Conservation (phyloP, 768 basidiomycete genomes). For the Pilatotrama ljubarskyi region DNA sequence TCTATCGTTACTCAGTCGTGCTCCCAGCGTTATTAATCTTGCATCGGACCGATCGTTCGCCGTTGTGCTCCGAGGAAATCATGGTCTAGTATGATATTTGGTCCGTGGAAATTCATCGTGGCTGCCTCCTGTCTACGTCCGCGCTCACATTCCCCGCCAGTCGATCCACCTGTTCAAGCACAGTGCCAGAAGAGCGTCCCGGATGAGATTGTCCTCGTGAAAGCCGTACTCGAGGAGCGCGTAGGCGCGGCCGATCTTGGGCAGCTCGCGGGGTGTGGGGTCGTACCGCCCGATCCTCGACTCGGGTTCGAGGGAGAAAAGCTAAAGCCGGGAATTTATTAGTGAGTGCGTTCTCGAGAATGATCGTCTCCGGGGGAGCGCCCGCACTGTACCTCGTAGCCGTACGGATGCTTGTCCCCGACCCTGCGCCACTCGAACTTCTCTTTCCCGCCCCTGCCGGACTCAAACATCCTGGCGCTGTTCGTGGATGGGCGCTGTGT, state of each 20-base stretch:
- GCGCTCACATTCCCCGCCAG: slow-evolving; percentile 44
- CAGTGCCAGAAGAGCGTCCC: slow-evolving; percentile 64
- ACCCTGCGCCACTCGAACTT: slow-evolving; percentile 68
- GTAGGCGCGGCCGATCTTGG: slow-evolving; percentile 60
- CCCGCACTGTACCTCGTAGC: slow-evolving; percentile 66
- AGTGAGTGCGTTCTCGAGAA: neutral
- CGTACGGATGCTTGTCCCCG: slow-evolving; percentile 41
- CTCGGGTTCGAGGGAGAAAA: slow-evolving; percentile 37
- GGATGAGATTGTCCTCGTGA: slow-evolving; percentile 56
- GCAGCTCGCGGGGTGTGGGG: slow-evolving; percentile 50
- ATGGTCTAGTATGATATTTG: slow-evolving; percentile 13
- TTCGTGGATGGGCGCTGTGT: neutral
- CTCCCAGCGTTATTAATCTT: slow-evolving; percentile 13
- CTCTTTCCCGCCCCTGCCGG: slow-evolving; percentile 46
- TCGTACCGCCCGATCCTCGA: slow-evolving; percentile 57
- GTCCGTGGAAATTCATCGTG: slow-evolving; percentile 8
- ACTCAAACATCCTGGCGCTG: slow-evolving; percentile 63
- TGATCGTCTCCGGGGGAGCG: slow-evolving; percentile 5
- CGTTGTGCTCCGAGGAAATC: slow-evolving; percentile 1
- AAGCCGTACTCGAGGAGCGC: slow-evolving; percentile 67
- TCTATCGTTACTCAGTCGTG: slow-evolving; percentile 4
- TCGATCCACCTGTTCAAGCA: slow-evolving; percentile 79
- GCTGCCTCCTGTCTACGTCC: slow-evolving; percentile 1
- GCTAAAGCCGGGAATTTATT: slow-evolving; percentile 3
- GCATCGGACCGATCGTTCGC: slow-evolving; percentile 5